Conservation (phyloP, 148 eudicot species). For the Rhododendron griersonianum region DNA sequence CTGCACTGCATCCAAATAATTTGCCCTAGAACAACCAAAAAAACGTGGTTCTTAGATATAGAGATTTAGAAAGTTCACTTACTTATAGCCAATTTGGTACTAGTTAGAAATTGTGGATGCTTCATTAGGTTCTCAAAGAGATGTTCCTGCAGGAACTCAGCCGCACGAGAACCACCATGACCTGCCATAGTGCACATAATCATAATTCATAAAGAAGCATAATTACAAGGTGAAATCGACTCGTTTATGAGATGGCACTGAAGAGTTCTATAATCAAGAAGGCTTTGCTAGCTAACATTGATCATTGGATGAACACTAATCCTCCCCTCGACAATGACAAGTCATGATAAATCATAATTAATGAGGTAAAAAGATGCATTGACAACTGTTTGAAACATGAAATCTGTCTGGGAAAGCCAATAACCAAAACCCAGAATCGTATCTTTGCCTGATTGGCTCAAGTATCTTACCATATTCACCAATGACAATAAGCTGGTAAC, state of each 20-base stretch:
- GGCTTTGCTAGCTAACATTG: conserved; percentile 1
- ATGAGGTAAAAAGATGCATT: neutral
- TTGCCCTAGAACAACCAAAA: neutral
- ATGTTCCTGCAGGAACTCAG: conserved; percentile 80
- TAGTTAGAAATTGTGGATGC: conserved; percentile 70
- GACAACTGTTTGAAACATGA: neutral
- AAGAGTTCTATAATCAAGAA: neutral
- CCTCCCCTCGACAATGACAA: neutral
- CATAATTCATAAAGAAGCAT: neutral
- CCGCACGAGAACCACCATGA: conserved; percentile 97
- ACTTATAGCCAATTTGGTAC: conserved; percentile 89
- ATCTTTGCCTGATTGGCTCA: neutral
- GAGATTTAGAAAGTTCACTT: conserved; percentile 23
- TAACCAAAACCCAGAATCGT: neutral
- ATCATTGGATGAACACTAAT: neutral
- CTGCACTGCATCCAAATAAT: neutral
- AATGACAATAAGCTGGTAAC: neutral
- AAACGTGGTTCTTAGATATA: neutral
- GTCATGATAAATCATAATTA: conserved; percentile 1
- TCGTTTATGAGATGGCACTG: conserved; percentile 5
- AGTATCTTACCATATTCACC: neutral
- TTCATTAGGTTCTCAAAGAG: conserved; percentile 84
- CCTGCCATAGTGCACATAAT: conserved; percentile 39
- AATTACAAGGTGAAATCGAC: neutral
- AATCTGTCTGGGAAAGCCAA: neutral